phyloP scores from a whole-genome alignment of 345 rosid genomes.

The Dipteronia sinensis region DNA sequence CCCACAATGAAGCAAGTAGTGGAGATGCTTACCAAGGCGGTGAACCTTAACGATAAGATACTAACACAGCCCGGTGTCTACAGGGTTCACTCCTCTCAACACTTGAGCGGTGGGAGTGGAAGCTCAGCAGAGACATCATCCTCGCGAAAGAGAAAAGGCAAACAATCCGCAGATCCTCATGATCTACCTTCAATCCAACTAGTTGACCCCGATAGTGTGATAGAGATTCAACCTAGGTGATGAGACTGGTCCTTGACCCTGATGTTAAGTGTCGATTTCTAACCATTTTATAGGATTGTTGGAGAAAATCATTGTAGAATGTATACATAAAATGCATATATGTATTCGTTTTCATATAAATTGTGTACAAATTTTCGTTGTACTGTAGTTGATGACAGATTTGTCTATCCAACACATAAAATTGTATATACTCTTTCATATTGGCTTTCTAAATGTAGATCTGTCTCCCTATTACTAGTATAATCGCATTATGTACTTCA shows the following conservation, averaged over 20 bases:
- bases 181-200: constrained; percentile 25
- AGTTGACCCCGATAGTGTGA: constrained; percentile 29
- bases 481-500: too few species aligned
- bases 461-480: not conserved
- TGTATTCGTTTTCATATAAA: not conserved
- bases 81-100: constrained; percentile 32
- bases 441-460: not conserved
- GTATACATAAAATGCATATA: not conserved
- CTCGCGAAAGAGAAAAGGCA: constrained; percentile 50
- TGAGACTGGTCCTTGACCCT: not conserved
- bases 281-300: not conserved
- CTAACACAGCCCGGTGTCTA: constrained; percentile 72
- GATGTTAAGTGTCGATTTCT: not conserved
- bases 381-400: not conserved
- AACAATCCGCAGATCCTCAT: constrained; percentile 34
- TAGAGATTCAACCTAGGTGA: constrained; percentile 74
- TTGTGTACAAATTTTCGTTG: not conserved
- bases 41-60: constrained; percentile 61
- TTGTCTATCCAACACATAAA: not conserved
- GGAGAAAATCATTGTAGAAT: not conserved
- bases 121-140: constrained; percentile 50
- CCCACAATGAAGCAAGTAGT: constrained; percentile 86
- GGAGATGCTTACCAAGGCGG: constrained; percentile 78
- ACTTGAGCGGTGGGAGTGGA: constrained; percentile 27
- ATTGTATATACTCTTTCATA: not conserved